These are phyloP conservation scores for Lathyrus sativus DNA, from an alignment of 306 rosid species.

Conservation along the genomic window DNA sequence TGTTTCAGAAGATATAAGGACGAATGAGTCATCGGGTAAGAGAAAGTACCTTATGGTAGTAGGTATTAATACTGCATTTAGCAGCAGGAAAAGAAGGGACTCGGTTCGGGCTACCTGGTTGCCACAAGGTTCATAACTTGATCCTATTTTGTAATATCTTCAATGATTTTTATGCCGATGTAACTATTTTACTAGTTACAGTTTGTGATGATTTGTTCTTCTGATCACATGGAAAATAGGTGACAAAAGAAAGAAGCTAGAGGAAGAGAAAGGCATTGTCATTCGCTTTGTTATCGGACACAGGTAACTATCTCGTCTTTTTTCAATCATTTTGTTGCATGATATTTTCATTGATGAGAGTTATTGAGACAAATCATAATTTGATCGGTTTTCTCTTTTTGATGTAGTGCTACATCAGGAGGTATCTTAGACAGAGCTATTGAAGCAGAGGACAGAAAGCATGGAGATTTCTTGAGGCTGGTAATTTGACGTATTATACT, in stretches of 20 bases:
- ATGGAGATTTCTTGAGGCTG: slow-evolving; percentile 96
- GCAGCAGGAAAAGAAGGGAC: slow-evolving; percentile 98
- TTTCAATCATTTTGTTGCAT: slow-evolving; percentile 19
- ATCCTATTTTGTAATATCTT: slow-evolving; percentile 6
- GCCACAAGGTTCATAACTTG: slow-evolving; percentile 76
- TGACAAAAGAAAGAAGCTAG: slow-evolving; percentile 86
- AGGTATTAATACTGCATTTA: slow-evolving; percentile 95
- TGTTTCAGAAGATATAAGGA: slow-evolving; percentile 52
- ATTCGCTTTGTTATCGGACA: slow-evolving; percentile 95
- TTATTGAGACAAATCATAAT: slow-evolving; percentile 14
- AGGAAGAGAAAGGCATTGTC: slow-evolving; percentile 97
- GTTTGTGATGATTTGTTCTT: slow-evolving; percentile 47
- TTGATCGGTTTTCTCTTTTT: slow-evolving; percentile 26
- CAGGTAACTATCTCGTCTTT: slow-evolving; percentile 55
- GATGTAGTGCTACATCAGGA: slow-evolving; percentile 89
- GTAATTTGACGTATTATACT: slow-evolving; percentile 44
- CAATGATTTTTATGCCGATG: neutral
- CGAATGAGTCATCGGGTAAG: slow-evolving; percentile 53
- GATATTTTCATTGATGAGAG: neutral
- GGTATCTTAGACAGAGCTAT: slow-evolving; percentile 96
- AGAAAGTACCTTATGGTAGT: slow-evolving; percentile 86
- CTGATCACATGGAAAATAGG: slow-evolving; percentile 56
- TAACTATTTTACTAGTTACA: slow-evolving; percentile 18
- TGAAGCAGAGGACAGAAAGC: slow-evolving; percentile 95
- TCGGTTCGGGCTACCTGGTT: slow-evolving; percentile 96